Evolutionary conservation across 75 land plant species (phyloP).

Genomic region (Selaginella moellendorffii): DNA sequence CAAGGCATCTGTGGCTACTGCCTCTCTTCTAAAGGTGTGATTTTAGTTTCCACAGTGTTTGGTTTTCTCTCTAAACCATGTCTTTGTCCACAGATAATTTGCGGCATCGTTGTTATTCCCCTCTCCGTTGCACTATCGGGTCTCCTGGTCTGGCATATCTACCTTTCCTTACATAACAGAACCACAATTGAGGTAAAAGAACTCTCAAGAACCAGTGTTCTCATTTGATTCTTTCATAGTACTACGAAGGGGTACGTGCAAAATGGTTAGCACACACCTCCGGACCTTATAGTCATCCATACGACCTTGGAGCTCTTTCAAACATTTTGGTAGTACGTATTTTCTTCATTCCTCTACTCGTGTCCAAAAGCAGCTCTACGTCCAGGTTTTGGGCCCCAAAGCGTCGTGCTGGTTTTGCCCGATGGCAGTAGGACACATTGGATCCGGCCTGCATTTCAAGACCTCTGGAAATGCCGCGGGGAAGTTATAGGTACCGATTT

Average conservation of each 20-base stretch:
- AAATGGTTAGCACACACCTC: slow-evolving; percentile 68
- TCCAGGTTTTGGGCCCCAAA: too few relatives aligned
- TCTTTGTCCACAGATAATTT: slow-evolving; percentile 42
- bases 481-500: too few relatives aligned
- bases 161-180: slow-evolving; percentile 52
- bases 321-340: slow-evolving; percentile 48
- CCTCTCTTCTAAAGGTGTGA: background rate
- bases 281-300: slow-evolving; percentile 73
- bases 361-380: too few relatives aligned
- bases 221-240: slow-evolving; percentile 19
- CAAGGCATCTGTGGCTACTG: background rate
- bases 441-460: too few relatives aligned
- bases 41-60: background rate
- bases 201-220: background rate
- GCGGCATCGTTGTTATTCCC: slow-evolving; percentile 24
- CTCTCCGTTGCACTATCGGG: slow-evolving; percentile 30
- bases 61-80: background rate
- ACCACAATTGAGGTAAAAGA: slow-evolving; percentile 68
- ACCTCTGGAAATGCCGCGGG: too few relatives aligned
- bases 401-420: too few relatives aligned
- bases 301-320: slow-evolving; percentile 41
- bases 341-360: too few relatives aligned
- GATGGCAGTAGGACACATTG: too few relatives aligned
- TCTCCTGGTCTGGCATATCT: slow-evolving; percentile 61
- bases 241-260: slow-evolving; percentile 48